Base-by-base conservation (phyloP, 2,329 filamentous ascomycete genomes). In the Phialocephala subalpina region DNA sequence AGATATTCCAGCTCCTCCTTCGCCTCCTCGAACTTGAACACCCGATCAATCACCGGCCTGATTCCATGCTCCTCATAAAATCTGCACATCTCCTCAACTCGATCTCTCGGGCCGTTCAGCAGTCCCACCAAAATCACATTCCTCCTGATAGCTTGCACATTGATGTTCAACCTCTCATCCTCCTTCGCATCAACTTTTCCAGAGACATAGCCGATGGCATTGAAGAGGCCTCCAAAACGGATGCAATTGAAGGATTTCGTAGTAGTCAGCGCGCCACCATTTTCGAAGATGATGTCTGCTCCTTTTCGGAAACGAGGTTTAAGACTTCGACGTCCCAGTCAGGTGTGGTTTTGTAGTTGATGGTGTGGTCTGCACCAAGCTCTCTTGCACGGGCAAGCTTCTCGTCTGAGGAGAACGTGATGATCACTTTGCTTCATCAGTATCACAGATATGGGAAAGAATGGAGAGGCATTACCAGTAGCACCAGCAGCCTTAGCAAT, bases 91-190 rank as follows among this genome's bases (percentile, higher is more conserved):
- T 87, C 85, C 75, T 84, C 82, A 67, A 87, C 83, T 49, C 81
- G 74, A 53, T 82, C 80, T 64, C 81, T 82, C 0, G 88, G 87
- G 0, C 88, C 89, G 74, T 90, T 90, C 29, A 90, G 71, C 9
- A 91, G 84, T 0, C 89, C 81, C 71, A 81, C 81, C 58, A 83
- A 74, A 38, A 82, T 83, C 9, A 81, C 80, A 65, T 82, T 83
- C 67, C 80, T 74, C 60, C 80, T 74, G 18, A 63, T 58, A 35
- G 81, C 82, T 65, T 84, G 78, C 36, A 90, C 77, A 69, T 90
- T 91, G 18, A 88, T 83, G 67, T 90, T 88, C 8, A 84, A 78
- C 53, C 85, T 76, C 74, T 87, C 84, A 0, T 80, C 83, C 3
- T 49, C 45, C 3, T 79, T 76, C 0, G 80, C 81, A 70, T 90